Conservation (phyloP, 805 yeast species). For the Sungouiozyma intestinalis region DNA sequence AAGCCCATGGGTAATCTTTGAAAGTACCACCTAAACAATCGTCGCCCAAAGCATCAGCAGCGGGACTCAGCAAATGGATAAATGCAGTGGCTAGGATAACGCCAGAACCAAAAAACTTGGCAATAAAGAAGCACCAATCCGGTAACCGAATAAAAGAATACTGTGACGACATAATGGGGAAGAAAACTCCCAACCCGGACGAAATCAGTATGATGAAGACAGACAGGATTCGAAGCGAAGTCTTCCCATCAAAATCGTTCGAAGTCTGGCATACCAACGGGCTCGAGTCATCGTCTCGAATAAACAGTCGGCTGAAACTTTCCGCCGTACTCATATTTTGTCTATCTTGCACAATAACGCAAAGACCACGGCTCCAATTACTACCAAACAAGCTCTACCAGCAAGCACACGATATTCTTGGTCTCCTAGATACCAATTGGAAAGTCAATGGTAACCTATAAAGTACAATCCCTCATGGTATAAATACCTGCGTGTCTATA, state of each 20-base stretch:
- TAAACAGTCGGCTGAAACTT: constrained; percentile 1
- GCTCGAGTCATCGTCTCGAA: constrained; percentile 12
- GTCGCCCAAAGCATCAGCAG: constrained; percentile 27
- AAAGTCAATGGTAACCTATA: neutral
- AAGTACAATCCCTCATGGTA: neutral
- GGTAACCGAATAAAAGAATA: constrained; percentile 50
- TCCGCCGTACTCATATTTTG: neutral
- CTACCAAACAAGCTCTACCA: no score
- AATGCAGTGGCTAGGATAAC: constrained; percentile 71
- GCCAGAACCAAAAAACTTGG: constrained; percentile 68
- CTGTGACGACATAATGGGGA: constrained; percentile 52
- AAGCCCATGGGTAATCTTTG: constrained; percentile 45
- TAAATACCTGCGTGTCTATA: neutral
- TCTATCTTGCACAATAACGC: no score
- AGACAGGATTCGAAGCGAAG: constrained; percentile 42
- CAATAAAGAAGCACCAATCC: constrained; percentile 49
- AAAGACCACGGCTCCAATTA: no score
- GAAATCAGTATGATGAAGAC: constrained; percentile 52
- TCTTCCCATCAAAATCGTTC: constrained; percentile 37
- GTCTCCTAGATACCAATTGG: neutral
- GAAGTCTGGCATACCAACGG: constrained; percentile 30
- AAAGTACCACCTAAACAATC: constrained; percentile 56
- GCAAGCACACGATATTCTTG: no score
- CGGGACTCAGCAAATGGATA: constrained; percentile 53
- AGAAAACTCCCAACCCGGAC: constrained; percentile 47